Evolutionary conservation across 2,329 filamentous ascomycete genomes (phyloP), one percentile per base, ranked within the genome.

Genomic region (Pestalotiopsis sp.): DNA sequence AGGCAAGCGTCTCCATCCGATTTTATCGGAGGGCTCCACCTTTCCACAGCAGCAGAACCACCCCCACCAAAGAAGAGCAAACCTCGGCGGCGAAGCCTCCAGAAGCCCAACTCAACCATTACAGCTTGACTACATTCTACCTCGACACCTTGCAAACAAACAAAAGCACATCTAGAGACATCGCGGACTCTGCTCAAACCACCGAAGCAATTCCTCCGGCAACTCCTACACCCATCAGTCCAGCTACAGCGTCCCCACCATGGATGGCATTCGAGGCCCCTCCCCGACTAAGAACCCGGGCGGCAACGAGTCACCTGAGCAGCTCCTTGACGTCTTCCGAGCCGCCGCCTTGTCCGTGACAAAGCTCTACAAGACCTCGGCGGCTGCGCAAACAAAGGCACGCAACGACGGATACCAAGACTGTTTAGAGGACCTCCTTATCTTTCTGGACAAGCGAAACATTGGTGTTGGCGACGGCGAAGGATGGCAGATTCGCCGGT

Each of bases 321-420:
- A 90, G 77, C 89, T 98, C 62, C 89, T 98, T 68, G 91, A 95
- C 74, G 91, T 93, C 69, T 99, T 99, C 86, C 96, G 94, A 80
- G 90, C 92, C 17, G 96, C 96, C 41, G 96, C 96, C 23, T 86
- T 98, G 41, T 97, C 94, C 5, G 95, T 98, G 67, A 98, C 96
- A 62, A 97, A 97, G 77, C 90, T 99, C 14, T 98, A 98, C 84
- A 98, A 97, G 82, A 95, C 91, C 52, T 95, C 95, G 3, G 92
- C 93, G 13, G 86, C 90, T 40, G 92, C 93, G 63, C 91, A 96
- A 78, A 86, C 91, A 64, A 91, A 91, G 75, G 90, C 94, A 61
- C 90, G 93, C 64, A 83, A 89, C 65, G 91, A 95, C 52, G 96
- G 96, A 31, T 98, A 98, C 75, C 95, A 98, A 79, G 95, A 98